Conservation (phyloP, 1,284 basidiomycete species). For the Coniferiporia sulphurascens region DNA sequence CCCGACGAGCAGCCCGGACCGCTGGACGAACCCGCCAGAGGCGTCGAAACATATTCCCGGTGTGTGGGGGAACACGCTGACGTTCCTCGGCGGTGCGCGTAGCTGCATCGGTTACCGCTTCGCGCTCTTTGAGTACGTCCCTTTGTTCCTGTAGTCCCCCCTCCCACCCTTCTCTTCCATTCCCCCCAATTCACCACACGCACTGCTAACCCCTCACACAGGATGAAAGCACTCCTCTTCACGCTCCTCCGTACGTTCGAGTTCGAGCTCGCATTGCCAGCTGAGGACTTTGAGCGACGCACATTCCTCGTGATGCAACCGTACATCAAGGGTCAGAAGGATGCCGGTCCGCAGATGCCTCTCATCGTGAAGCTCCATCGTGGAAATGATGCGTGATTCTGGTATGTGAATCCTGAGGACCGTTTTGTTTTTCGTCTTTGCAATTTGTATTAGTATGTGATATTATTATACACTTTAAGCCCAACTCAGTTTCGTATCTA, state of each 20-base stretch:
- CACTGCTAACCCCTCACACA: conserved; percentile 9
- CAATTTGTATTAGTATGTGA: too few relatives aligned
- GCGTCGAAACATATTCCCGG: conserved; percentile 26
- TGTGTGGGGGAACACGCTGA: conserved; percentile 28
- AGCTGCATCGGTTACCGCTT: conserved; percentile 41
- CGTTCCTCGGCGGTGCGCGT: conserved; percentile 29
- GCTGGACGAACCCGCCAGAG: conserved; percentile 27
- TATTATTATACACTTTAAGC: too few relatives aligned
- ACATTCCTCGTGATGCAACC: conserved; percentile 23
- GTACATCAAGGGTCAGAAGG: conserved; percentile 19
- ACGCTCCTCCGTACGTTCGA: conserved; percentile 36
- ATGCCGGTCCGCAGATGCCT: conserved; percentile 22
- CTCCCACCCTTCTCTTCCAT: neutral
- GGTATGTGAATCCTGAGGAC: too few relatives aligned
- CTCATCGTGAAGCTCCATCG: conserved; percentile 20
- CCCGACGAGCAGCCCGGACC: conserved; percentile 25
- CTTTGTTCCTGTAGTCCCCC: too few relatives aligned
- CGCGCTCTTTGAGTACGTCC: conserved; percentile 35
- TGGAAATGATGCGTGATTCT: too few relatives aligned
- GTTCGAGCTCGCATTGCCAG: conserved; percentile 31
- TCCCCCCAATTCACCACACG: too few relatives aligned
- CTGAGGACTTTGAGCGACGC: conserved; percentile 22
- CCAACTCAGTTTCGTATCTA: too few relatives aligned
- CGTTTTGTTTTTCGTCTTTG: too few relatives aligned
- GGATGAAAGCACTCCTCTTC: conserved; percentile 42